Evolutionary conservation across 2,329 filamentous ascomycete genomes (phyloP), one percentile per base, ranked within the genome.

Genomic region (Shiraia bambusicola): DNA sequence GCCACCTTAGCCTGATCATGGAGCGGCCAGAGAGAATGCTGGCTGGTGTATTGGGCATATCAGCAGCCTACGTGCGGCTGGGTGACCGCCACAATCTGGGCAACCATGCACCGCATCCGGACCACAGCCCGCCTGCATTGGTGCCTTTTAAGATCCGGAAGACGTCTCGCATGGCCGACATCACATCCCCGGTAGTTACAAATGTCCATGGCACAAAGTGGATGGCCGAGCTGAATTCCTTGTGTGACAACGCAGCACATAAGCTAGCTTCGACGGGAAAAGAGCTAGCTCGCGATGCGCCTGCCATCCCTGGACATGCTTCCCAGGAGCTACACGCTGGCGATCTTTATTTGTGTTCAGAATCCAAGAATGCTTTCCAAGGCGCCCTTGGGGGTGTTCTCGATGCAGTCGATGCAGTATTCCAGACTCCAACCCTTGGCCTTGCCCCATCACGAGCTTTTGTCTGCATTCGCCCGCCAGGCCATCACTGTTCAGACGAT

Each of bases 21-120:
- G 93, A 98, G 71, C 80, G 93, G 9, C 93, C 93, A 0, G 93
- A 98, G 72, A 79, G 93, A 45, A 83, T 98, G 50, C 87, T 87
- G 55, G 93, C 93, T 4, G 83, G 83, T 46, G 81, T 92, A 0
- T 65, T 96, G 35, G 93, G 93, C 2, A 77, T 96, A 5, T 86
- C 90, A 1, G 79, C 86, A 10, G 93, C 93, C 0, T 97, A 97
- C 66, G 87, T 97, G 28, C 83, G 88, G n/a, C 77, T 97, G 5
- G 92, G 91, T 13, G 87, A 84, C 39, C 79, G 90, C 22, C 84
- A 96, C 69, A 77, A 78, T 12, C 87, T 85, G 22, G 88, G 86
- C 17, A 74, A 72, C 28, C 78, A 84, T 65, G 79, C 87, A 5
- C 80, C 87, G 10, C 78, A 84, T 47, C 86, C 87, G 1, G 73